These are phyloP conservation scores for Miscanthus sacchariflorus DNA, from an alignment of 202 grass and related monocot genomes.

Conservation along the genomic window DNA sequence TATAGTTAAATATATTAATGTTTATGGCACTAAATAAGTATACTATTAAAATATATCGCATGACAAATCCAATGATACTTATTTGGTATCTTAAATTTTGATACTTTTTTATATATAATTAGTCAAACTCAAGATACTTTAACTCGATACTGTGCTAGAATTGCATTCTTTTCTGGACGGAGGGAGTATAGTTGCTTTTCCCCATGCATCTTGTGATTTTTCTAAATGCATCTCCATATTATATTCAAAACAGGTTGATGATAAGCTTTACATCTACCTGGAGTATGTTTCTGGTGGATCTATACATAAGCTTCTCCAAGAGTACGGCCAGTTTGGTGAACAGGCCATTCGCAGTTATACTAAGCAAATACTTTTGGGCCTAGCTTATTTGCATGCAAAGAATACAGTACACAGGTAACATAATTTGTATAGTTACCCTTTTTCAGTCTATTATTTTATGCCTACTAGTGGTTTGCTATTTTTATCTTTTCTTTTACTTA, in stretches of 20 bases:
- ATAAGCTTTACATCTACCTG: slow-evolving; percentile 97
- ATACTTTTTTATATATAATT: background rate
- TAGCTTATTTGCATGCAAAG: slow-evolving; percentile 95
- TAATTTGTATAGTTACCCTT: slow-evolving; percentile 18
- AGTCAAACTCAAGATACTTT: background rate
- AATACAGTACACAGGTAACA: slow-evolving; percentile 96
- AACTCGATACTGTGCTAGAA: background rate
- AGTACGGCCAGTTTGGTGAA: slow-evolving; percentile 95
- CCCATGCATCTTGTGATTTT: slow-evolving; percentile 30
- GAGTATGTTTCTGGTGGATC: slow-evolving; percentile 99
- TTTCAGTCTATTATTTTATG: slow-evolving; percentile 34
- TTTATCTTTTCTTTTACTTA: slow-evolving; percentile 50
- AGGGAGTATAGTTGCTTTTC: slow-evolving; percentile 18
- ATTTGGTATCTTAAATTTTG: background rate
- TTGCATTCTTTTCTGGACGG: background rate
- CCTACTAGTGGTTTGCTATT: slow-evolving; percentile 21
- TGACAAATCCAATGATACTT: background rate
- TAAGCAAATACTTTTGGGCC: slow-evolving; percentile 94
- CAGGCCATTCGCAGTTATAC: slow-evolving; percentile 95
- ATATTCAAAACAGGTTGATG: slow-evolving; percentile 68
- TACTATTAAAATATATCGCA: background rate
- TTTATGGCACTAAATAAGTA: background rate
- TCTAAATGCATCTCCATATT: slow-evolving; percentile 34
- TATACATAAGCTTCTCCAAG: slow-evolving; percentile 98
- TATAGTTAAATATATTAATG: background rate